A percentile compares a stretch with the other conserved stretches of the same genome.
phyloP scores from a whole-genome alignment of 2,329 filamentous ascomycete genomes.

The Aspergillus awamori region DNA sequence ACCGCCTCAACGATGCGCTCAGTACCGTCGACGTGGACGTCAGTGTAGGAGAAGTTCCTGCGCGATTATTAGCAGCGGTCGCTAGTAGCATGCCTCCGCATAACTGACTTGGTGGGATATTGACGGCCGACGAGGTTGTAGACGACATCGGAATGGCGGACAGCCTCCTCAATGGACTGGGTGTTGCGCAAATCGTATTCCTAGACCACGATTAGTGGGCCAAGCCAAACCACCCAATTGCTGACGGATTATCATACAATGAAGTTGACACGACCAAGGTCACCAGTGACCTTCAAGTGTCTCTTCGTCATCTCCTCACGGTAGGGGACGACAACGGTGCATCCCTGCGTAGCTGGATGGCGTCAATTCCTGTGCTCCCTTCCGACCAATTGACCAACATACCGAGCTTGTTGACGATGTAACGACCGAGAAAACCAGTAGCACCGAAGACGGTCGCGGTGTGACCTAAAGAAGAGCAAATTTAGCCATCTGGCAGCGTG shows the following conservation, averaged over 20 bases:
- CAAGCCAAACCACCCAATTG: neutral
- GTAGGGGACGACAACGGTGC: conserved; percentile 89
- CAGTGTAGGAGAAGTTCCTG: conserved; percentile 89
- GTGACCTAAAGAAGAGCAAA: conserved; percentile 64
- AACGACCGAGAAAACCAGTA: conserved; percentile 91
- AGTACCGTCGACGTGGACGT: conserved; percentile 90
- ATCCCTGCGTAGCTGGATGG: conserved; percentile 79
- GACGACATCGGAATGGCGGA: conserved; percentile 94
- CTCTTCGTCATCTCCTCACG: conserved; percentile 98
- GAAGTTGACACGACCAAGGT: conserved; percentile 86
- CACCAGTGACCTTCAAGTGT: conserved; percentile 93
- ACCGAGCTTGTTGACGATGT: conserved; percentile 96
- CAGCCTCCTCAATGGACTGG: conserved; percentile 91
- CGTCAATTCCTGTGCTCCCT: conserved; percentile 37
- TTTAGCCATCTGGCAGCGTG: conserved; percentile 30
- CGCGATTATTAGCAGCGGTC: conserved; percentile 35
- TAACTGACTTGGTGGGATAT: conserved; percentile 86
- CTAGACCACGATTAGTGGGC: conserved; percentile 48
- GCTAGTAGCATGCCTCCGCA: neutral
- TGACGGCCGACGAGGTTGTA: conserved; percentile 94
- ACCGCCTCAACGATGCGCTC: conserved; percentile 91
- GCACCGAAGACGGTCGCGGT: conserved; percentile 98
- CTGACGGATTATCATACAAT: conserved; percentile 58
- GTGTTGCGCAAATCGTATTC: conserved; percentile 97
- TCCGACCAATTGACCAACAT: conserved; percentile 31